Base-by-base conservation (phyloP, 768 basidiomycete species). In the Rhizopogon salebrosus region DNA sequence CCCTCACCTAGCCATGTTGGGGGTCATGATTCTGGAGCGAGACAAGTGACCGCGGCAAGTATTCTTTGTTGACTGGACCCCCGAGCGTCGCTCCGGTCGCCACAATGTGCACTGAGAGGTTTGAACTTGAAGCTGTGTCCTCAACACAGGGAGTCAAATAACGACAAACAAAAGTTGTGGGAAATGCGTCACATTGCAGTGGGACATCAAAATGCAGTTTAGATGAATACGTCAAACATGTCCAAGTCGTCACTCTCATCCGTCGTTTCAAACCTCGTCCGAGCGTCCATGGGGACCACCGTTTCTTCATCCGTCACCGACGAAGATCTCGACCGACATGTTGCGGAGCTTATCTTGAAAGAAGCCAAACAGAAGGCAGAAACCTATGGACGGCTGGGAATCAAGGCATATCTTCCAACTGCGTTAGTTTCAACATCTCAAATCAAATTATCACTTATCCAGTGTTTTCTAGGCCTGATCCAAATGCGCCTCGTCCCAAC, bases 341-440 rank as follows among this genome's bases (percentile, higher is more conserved):
- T 99, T 26, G 92, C 92, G 2, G 89, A 93, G 48, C 80, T 98
- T 52, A 86, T 99, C 48, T 80, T 98, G 37, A 85, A 82, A 58
- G 97, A 98, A 68, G 95, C 97, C 2, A 92, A 91, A 73, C 85
- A 86, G 75, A 91, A 93, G 69, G 92, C 92, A 31, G 83, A 88
- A 61, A 77, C 72, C 53, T 98, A 93, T 65, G 71, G 75, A 49
- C 80, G 86, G 62, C 76, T 87, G 24, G 94, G 94, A 2, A 77
- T 95, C 43, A 73, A 82, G 8, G 93, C 90, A 2, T 92, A 92
- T 63, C 75, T 93, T 29, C 80, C 76, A 34, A 75, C 75, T 53
- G 70, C 49, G 71, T 62, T 51, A 72, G 85, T 80, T 56, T 56
- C 75, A 70, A 49, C 7, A 37, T 43, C 29, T 26, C 11, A 13